Conservation (phyloP, 768 basidiomycete genomes). For the Amanita phalloides region DNA sequence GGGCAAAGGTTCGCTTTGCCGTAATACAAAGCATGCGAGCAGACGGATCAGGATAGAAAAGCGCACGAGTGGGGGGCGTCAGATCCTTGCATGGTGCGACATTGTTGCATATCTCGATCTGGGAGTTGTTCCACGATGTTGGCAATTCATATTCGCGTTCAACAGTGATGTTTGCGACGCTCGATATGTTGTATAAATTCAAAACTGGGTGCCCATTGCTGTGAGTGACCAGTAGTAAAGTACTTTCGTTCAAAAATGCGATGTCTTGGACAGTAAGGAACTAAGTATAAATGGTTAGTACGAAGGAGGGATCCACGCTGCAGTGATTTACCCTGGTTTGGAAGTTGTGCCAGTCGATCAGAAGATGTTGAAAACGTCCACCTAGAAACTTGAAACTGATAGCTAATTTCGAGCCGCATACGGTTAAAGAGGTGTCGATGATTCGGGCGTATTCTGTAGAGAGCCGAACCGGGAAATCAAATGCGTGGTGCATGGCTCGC, state of each 20-base stretch:
- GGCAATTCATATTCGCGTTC: constrained; percentile 50
- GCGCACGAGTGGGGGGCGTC: constrained; percentile 25
- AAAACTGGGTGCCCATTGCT: constrained; percentile 24
- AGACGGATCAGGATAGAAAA: constrained; percentile 49
- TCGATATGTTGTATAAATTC: constrained; percentile 35
- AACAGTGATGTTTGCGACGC: constrained; percentile 27
- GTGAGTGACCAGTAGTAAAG: constrained; percentile 30
- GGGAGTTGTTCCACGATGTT: constrained; percentile 34
- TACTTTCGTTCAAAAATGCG: constrained; percentile 31
- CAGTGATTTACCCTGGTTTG: constrained; percentile 28
- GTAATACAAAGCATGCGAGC: constrained; percentile 37
- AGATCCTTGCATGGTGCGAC: constrained; percentile 27
- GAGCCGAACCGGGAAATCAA: constrained; percentile 29
- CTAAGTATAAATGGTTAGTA: constrained; percentile 16
- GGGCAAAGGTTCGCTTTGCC: constrained; percentile 27
- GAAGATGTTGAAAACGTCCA: constrained; percentile 30
- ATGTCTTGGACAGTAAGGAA: constrained; percentile 41
- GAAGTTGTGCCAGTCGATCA: constrained; percentile 40
- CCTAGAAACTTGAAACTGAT: constrained; percentile 30
- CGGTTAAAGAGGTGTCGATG: constrained; percentile 21
- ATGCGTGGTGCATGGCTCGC: constrained; percentile 26
- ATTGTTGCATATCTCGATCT: constrained; percentile 39
- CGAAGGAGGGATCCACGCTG: not conserved
- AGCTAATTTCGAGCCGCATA: constrained; percentile 34
- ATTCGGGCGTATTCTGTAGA: constrained; percentile 18